These are phyloP conservation scores for Zymoseptoria tritici DNA, from an alignment of 2,329 filamentous ascomycete species.

Conservation along the genomic window DNA sequence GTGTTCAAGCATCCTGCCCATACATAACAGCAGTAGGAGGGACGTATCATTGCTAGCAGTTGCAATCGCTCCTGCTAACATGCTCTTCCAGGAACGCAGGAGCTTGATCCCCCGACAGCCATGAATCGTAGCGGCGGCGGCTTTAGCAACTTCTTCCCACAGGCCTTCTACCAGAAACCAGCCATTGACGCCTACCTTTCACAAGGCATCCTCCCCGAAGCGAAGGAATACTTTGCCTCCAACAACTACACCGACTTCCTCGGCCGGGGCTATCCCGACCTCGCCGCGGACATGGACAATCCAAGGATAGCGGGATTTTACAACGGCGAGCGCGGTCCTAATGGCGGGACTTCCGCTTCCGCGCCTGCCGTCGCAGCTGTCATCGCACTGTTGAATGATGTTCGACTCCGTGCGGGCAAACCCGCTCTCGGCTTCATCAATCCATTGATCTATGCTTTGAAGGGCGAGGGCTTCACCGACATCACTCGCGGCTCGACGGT, in stretches of 20 bases:
- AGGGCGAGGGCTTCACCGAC: constrained; percentile 42
- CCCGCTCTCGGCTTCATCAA: constrained; percentile 47
- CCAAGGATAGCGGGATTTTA: constrained; percentile 22
- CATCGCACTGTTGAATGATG: constrained; percentile 57
- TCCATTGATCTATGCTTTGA: constrained; percentile 47
- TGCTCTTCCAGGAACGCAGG: constrained; percentile 5
- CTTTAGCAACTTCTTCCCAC: constrained; percentile 37
- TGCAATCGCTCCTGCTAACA: no score
- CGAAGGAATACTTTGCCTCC: constrained; percentile 15
- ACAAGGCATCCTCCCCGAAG: constrained; percentile 8
- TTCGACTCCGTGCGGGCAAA: constrained; percentile 44
- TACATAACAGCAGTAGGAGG: constrained; percentile 42
- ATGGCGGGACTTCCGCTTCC: constrained; percentile 45
- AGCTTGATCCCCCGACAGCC: constrained; percentile 33
- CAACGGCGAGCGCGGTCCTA: constrained; percentile 31
- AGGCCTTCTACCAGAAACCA: constrained; percentile 37
- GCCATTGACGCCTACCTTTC: constrained; percentile 26
- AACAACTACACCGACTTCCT: constrained; percentile 16
- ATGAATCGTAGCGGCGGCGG: constrained; percentile 30
- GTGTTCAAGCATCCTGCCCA: constrained; percentile 39
- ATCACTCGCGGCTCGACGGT: constrained; percentile 29
- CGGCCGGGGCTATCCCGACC: constrained; percentile 39
- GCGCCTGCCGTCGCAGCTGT: constrained; percentile 52
- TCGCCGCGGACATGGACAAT: constrained; percentile 41
- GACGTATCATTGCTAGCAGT: constrained; percentile 17